A percentile compares a stretch with the other conserved stretches of the same genome.
phyloP scores from a whole-genome alignment of 1,139 yeast genomes.

The Debaryomyces robertsiae region DNA sequence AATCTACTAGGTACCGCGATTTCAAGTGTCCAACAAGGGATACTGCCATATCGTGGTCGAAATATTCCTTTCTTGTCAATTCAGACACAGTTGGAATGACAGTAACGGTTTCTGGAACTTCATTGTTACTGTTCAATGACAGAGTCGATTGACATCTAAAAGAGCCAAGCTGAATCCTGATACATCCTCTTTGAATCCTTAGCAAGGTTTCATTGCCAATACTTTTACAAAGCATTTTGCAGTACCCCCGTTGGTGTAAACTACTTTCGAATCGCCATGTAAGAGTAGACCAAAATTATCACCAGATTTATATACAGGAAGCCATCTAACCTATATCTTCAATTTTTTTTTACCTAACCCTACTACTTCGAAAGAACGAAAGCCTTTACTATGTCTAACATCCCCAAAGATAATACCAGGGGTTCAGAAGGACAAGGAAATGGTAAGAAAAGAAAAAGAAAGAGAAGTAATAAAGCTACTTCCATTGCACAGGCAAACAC shows the following conservation, averaged over 20 bases:
- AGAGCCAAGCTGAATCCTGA: not conserved
- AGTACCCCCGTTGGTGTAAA: not conserved
- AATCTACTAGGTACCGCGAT: slow-evolving; percentile 50
- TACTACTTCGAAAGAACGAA: too few species aligned
- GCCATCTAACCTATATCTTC: slow-evolving; percentile 1
- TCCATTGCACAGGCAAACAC: not conserved
- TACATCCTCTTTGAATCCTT: too few species aligned
- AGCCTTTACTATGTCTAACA: slow-evolving; percentile 12
- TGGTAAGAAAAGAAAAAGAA: slow-evolving; percentile 23
- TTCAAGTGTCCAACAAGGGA: slow-evolving; percentile 50
- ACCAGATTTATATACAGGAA: not conserved
- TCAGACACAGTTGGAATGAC: slow-evolving; percentile 41
- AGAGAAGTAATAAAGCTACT: slow-evolving; percentile 21
- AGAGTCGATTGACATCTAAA: slow-evolving; percentile 4
- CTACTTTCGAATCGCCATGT: not conserved
- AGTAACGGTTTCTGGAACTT: slow-evolving; percentile 29
- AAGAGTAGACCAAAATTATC: not conserved
- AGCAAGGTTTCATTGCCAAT: not conserved
- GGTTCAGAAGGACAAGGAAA: not conserved
- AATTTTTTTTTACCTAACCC: slow-evolving; percentile 1
- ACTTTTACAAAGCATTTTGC: slow-evolving; percentile 1
- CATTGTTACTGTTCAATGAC: not conserved
- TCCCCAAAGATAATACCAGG: slow-evolving; percentile 4
- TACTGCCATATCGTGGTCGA: slow-evolving; percentile 32
- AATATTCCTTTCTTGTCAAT: slow-evolving; percentile 28